Base-by-base conservation (phyloP, 768 basidiomycete species). In the Ramaria rubella region DNA sequence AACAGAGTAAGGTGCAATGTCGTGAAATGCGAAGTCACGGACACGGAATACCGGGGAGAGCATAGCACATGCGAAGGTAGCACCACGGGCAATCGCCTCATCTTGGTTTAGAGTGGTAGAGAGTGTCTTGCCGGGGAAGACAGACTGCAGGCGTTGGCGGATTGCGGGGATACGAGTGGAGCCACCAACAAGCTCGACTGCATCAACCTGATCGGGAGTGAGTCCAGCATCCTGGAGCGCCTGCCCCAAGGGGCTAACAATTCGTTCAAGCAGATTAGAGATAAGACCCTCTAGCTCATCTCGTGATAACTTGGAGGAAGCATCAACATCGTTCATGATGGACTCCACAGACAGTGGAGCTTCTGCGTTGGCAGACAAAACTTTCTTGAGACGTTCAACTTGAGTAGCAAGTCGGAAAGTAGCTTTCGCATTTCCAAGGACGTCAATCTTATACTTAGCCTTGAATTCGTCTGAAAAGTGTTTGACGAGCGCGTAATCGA, bases 11-110 rank as follows among this genome's bases (percentile, higher is more conserved):
- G 82, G 77, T 55, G 85, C 80, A 72, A 90, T 83, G 70, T 99
- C 96, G 68, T 84, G 81, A 58, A 93, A 75, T 66, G 82, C 77
- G 79, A 99, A 99, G 60, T 98, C 94, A 62, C 94, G 88, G 31
- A 98, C 95, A 61, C 92, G 89, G 89, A 98, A 99, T 52, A 94
- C 86, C 63, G 96, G 96, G 30, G 94, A 96, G 62, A 96, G 86
- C 78, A 92, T 92, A 27, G 96, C 95, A 68, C 95, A 97, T 34
- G 93, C 85, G 70, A 99, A 96, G 55, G 96, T 97, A 50, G 94
- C 90, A 40, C 95, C 96, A 44, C 95, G 90, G 8, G 92, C 93
- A 63, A 94, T 80, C 58, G 96, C 94, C 75, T 98, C 96, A 63
- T 98, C 96, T 75, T 94, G 92, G 79, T 98, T 99, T 68, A 95